Evolutionary conservation across 2,329 filamentous ascomycete genomes (phyloP).

Genomic region (Arthrinium puccinioides): DNA sequence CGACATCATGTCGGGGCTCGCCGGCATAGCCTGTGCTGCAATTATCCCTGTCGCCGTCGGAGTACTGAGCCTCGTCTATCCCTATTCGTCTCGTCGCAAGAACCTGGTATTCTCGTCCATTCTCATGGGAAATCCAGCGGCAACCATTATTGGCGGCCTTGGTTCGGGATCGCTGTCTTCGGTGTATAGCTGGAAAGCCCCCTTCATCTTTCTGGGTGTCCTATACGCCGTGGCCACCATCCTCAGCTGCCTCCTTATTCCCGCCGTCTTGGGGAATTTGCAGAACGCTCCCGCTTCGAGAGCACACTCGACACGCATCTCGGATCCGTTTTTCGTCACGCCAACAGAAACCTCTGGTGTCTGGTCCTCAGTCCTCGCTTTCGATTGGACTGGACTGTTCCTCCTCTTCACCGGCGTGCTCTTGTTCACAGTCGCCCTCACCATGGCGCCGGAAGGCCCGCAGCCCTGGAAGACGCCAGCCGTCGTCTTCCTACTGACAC

Average conservation of each 20-base stretch:
- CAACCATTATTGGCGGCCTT: slow-evolving; percentile 24
- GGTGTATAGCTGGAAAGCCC: slow-evolving; percentile 20
- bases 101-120: slow-evolving; percentile 25
- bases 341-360: neutral
- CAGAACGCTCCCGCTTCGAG: neutral
- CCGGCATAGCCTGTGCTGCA: slow-evolving; percentile 23
- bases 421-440: slow-evolving; percentile 21
- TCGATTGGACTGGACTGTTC: slow-evolving; percentile 23
- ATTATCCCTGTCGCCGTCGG: slow-evolving; percentile 24
- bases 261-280: slow-evolving; percentile 16
- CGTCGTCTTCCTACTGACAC: slow-evolving; percentile 21
- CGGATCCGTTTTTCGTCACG: no score
- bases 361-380: slow-evolving; percentile 12
- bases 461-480: slow-evolving; percentile 25
- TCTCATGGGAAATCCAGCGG: slow-evolving; percentile 23
- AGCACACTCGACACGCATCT: no score
- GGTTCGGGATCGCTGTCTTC: slow-evolving; percentile 22
- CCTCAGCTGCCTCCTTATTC: slow-evolving; percentile 19
- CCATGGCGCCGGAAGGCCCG: slow-evolving; percentile 22
- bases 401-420: slow-evolving; percentile 21
- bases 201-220: slow-evolving; percentile 21
- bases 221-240: slow-evolving; percentile 18
- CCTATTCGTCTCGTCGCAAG: slow-evolving; percentile 20
- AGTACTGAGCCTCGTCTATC: slow-evolving; percentile 22
- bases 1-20: slow-evolving; percentile 21